Percentiles rank a stretch among this genome's conserved stretches.
Evolutionary conservation across 2,329 filamentous ascomycete genomes (phyloP).

Genomic region (Simplicillium aogashimaense): DNA sequence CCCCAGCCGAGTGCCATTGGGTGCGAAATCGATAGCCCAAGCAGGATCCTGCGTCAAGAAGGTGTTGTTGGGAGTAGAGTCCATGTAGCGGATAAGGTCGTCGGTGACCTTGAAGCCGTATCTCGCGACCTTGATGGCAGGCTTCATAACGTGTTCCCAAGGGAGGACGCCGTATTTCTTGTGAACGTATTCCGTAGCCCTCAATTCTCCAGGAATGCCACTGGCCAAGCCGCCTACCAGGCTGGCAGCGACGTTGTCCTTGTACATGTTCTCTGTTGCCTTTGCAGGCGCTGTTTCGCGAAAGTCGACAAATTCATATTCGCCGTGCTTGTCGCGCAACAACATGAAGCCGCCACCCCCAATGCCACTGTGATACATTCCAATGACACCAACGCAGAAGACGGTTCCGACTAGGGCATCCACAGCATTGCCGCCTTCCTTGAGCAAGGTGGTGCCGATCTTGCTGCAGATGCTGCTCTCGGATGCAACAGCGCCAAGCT

Average conservation of each 20-base stretch:
- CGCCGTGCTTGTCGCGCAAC: slow-evolving; percentile 52
- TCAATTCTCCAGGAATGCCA: slow-evolving; percentile 60
- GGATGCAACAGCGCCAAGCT: slow-evolving; percentile 49
- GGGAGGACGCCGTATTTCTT: slow-evolving; percentile 51
- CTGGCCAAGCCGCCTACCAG: slow-evolving; percentile 61
- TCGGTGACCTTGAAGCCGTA: slow-evolving; percentile 61
- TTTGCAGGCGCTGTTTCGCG: slow-evolving; percentile 75
- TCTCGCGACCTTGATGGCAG: slow-evolving; percentile 62
- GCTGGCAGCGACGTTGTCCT: slow-evolving; percentile 53
- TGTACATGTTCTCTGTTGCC: slow-evolving; percentile 73
- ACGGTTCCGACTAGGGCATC: slow-evolving; percentile 56
- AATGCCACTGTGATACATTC: slow-evolving; percentile 60
- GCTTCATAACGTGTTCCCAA: slow-evolving; percentile 58
- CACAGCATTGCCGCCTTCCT: slow-evolving; percentile 54
- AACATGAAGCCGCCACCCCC: slow-evolving; percentile 75
- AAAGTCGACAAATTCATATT: slow-evolving; percentile 77
- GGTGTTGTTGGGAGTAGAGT: slow-evolving; percentile 33
- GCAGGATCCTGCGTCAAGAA: slow-evolving; percentile 62
- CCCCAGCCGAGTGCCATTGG: slow-evolving; percentile 54
- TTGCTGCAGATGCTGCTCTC: slow-evolving; percentile 49
- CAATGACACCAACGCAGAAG: slow-evolving; percentile 53
- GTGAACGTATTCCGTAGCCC: slow-evolving; percentile 67
- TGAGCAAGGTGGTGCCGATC: slow-evolving; percentile 46
- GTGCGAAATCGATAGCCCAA: slow-evolving; percentile 81
- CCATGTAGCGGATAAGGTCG: slow-evolving; percentile 65